phyloP scores from a whole-genome alignment of 331 rosid genomes.

The Quercus tomentella region DNA sequence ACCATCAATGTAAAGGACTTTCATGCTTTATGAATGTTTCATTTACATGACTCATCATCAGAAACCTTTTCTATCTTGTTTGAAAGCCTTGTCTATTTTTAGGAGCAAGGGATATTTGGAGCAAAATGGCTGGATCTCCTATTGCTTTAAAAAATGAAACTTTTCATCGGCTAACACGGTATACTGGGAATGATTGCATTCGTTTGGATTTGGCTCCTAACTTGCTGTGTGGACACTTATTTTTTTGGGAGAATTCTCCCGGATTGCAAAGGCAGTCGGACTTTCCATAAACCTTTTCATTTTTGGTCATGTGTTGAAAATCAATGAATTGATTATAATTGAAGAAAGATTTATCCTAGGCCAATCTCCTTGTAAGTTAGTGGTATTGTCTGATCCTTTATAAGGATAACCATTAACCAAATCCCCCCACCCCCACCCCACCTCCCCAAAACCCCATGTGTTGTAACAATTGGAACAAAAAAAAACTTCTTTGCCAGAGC shows the following conservation, averaged over 20 bases:
- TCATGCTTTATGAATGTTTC: constrained; percentile 10
- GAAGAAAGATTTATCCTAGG: background rate
- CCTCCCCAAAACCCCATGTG: too few relatives aligned
- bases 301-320: constrained; percentile 8
- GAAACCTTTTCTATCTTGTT: constrained; percentile 17
- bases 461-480: too few relatives aligned
- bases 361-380: too few relatives aligned
- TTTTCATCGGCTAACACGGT: constrained; percentile 17
- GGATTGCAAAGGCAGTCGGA: constrained; percentile 2
- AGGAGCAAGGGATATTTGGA: constrained; percentile 18
- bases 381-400: too few relatives aligned
- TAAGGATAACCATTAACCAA: too few relatives aligned
- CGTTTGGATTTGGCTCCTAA: constrained; percentile 18
- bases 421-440: too few relatives aligned
- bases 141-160: constrained; percentile 12
- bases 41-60: constrained; percentile 8
- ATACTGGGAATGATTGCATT: constrained; percentile 18
- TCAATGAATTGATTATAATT: constrained; percentile 23
- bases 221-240: background rate
- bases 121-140: constrained; percentile 27
- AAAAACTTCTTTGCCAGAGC: background rate
- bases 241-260: background rate
- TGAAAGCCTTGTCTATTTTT: constrained; percentile 25
- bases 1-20: constrained; percentile 31
- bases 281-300: constrained; percentile 26